Conservation (phyloP, 1,284 basidiomycete species). For the Pseudozyma tsukubaensis region DNA sequence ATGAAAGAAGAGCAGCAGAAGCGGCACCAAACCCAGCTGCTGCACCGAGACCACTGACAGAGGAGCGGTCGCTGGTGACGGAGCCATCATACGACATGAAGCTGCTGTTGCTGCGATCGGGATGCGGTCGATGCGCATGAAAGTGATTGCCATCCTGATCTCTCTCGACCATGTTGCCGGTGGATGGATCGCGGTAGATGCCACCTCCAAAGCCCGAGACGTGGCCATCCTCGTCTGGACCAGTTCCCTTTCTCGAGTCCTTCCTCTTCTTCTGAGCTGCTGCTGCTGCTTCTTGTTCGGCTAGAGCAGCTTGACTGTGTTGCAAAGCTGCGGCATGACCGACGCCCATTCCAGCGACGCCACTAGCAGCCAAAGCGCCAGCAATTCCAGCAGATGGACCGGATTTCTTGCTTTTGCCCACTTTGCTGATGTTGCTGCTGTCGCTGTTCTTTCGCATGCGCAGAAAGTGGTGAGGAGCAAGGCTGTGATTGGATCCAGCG, state of each 20-base stretch:
- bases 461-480: slow-evolving; percentile 25
- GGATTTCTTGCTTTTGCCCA: slow-evolving; percentile 23
- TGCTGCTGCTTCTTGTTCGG: slow-evolving; percentile 16
- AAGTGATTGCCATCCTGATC: slow-evolving; percentile 40
- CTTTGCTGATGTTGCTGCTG: slow-evolving; percentile 33
- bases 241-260: slow-evolving; percentile 12
- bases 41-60: slow-evolving; percentile 54
- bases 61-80: slow-evolving; percentile 44
- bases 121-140: slow-evolving; percentile 14
- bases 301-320: slow-evolving; percentile 29
- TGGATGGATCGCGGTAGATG: slow-evolving; percentile 54
- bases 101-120: slow-evolving; percentile 41
- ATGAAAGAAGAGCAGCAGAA: slow-evolving; percentile 52
- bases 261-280: slow-evolving; percentile 18
- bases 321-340: slow-evolving; percentile 42
- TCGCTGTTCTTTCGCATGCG: slow-evolving; percentile 55
- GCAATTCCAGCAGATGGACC: slow-evolving; percentile 53
- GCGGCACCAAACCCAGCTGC: slow-evolving; percentile 55
- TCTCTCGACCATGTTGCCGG: slow-evolving; percentile 49
- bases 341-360: slow-evolving; percentile 59
- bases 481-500: slow-evolving; percentile 21
- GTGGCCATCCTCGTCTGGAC: slow-evolving; percentile 13
- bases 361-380: slow-evolving; percentile 59
- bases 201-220: slow-evolving; percentile 44
- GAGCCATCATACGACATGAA: slow-evolving; percentile 51